A percentile compares a stretch with the other conserved stretches of the same genome.
Conservation (phyloP, 2,329 filamentous ascomycete species). For the Davidsoniella neocaledoniae region DNA sequence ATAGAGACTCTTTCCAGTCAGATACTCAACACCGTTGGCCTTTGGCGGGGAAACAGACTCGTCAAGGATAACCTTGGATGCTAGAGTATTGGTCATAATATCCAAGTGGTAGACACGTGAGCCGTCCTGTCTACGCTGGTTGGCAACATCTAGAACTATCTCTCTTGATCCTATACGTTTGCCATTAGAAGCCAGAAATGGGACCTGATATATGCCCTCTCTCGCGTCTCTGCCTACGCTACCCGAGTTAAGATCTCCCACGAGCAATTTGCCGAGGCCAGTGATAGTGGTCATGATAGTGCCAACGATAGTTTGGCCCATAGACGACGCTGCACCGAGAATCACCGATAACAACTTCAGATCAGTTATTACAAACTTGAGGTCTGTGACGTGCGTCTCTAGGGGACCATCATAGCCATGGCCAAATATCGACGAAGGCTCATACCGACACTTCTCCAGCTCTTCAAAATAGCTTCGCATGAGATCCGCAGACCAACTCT, state of each 20-base stretch:
- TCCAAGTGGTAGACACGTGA: constrained; percentile 17
- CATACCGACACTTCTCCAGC: constrained; percentile 27
- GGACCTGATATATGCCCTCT: constrained; percentile 37
- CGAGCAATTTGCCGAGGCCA: constrained; percentile 17
- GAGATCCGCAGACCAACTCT: constrained; percentile 23
- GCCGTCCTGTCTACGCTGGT: constrained; percentile 15
- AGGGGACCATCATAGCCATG: constrained; percentile 28
- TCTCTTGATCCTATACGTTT: constrained; percentile 38
- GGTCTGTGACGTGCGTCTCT: constrained; percentile 11
- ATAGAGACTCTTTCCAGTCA: constrained; percentile 14
- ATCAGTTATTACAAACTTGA: constrained; percentile 17
- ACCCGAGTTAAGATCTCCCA: constrained; percentile 18
- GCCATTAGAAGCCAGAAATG: constrained; percentile 33
- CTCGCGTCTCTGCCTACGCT: constrained; percentile 13
- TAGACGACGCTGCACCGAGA: constrained; percentile 16
- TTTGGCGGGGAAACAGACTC: constrained; percentile 15
- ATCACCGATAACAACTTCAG: constrained; percentile 18
- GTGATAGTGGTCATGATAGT: constrained; percentile 15
- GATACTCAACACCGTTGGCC: constrained; percentile 24
- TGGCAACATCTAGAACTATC: constrained; percentile 27
- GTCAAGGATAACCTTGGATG: constrained; percentile 24
- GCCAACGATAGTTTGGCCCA: constrained; percentile 15
- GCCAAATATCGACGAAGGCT: constrained; percentile 21
- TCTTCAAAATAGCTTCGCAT: constrained; percentile 26
- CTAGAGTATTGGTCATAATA: constrained; percentile 16